These are phyloP conservation scores for Aspergillus terreus DNA, from an alignment of 2,329 filamentous ascomycete genomes.

Conservation along the genomic window DNA sequence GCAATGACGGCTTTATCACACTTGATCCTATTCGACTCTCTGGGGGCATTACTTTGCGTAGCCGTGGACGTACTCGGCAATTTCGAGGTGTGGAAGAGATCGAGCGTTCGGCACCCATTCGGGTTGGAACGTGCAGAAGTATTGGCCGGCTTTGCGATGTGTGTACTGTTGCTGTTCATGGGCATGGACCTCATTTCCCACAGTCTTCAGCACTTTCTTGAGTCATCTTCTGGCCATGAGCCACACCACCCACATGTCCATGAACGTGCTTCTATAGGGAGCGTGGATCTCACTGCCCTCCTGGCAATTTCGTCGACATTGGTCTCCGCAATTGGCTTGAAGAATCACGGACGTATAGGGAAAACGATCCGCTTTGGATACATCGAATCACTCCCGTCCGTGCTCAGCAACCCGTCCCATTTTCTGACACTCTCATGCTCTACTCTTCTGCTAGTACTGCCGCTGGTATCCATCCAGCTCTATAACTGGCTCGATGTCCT, in stretches of 20 bases:
- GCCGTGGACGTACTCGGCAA: conserved; percentile 90
- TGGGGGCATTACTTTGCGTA: conserved; percentile 87
- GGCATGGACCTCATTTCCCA: conserved; percentile 94
- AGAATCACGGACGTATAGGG: conserved; percentile 88
- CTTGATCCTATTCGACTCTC: conserved; percentile 90
- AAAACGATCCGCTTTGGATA: conserved; percentile 85
- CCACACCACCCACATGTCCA: conserved; percentile 69
- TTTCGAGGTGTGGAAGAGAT: conserved; percentile 95
- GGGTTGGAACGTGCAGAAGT: conserved; percentile 89
- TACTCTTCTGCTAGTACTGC: conserved; percentile 71
- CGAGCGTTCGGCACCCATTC: conserved; percentile 89
- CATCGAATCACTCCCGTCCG: conserved; percentile 73
- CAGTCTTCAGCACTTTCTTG: conserved; percentile 87
- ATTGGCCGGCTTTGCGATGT: conserved; percentile 91
- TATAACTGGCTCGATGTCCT: conserved; percentile 80
- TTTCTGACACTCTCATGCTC: conserved; percentile 90
- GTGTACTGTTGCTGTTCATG: conserved; percentile 94
- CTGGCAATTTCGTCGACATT: conserved; percentile 79
- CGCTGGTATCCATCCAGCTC: conserved; percentile 74
- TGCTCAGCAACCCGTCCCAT: conserved; percentile 94
- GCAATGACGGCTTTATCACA: conserved; percentile 91
- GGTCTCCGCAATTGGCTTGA: conserved; percentile 78
- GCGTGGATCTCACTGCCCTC: conserved; percentile 75
- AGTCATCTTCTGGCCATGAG: conserved; percentile 68
- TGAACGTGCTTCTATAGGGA: conserved; percentile 66